These are phyloP conservation scores for Scortechinia acanthostroma DNA, from an alignment of 2,329 filamentous ascomycete genomes.

Conservation along the genomic window DNA sequence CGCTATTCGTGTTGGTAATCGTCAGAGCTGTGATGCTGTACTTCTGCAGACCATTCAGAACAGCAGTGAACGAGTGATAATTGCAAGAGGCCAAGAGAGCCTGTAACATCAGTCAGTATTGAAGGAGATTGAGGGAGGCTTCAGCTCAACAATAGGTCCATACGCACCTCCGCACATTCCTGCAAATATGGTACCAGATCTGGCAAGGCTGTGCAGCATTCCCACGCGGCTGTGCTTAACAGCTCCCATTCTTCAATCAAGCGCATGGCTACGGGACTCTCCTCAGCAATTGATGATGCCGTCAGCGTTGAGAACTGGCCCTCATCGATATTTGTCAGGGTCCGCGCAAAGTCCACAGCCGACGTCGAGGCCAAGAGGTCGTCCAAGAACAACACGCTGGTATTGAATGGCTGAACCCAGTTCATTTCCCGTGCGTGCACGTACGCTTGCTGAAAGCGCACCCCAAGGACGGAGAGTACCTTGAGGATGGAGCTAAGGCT, in stretches of 20 bases:
- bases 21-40: slow-evolving; percentile 15
- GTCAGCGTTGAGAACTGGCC: slow-evolving; percentile 17
- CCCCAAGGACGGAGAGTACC: slow-evolving; percentile 20
- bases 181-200: slow-evolving; percentile 18
- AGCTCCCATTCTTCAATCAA: slow-evolving; percentile 18
- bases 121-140: slow-evolving; percentile 4
- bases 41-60: slow-evolving; percentile 22
- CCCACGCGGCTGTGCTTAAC: slow-evolving; percentile 20
- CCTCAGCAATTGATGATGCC: slow-evolving; percentile 11
- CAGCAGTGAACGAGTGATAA: slow-evolving; percentile 24
- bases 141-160: neutral
- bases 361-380: slow-evolving; percentile 20
- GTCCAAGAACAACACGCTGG: slow-evolving; percentile 19
- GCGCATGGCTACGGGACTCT: slow-evolving; percentile 11
- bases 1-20: slow-evolving; percentile 6
- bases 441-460: slow-evolving; percentile 22
- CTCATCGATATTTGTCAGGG: slow-evolving; percentile 17
- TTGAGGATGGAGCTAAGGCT: slow-evolving; percentile 21
- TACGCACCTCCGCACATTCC: slow-evolving; percentile 21
- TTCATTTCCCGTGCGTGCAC: slow-evolving; percentile 19
- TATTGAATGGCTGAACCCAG: slow-evolving; percentile 20
- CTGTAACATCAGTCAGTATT: slow-evolving; percentile 10
- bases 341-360: slow-evolving; percentile 18
- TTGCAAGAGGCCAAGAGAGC: slow-evolving; percentile 15
- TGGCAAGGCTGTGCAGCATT: slow-evolving; percentile 24